Conservation (phyloP, 495 filamentous ascomycete genomes). For the Penicillium arizonense region DNA sequence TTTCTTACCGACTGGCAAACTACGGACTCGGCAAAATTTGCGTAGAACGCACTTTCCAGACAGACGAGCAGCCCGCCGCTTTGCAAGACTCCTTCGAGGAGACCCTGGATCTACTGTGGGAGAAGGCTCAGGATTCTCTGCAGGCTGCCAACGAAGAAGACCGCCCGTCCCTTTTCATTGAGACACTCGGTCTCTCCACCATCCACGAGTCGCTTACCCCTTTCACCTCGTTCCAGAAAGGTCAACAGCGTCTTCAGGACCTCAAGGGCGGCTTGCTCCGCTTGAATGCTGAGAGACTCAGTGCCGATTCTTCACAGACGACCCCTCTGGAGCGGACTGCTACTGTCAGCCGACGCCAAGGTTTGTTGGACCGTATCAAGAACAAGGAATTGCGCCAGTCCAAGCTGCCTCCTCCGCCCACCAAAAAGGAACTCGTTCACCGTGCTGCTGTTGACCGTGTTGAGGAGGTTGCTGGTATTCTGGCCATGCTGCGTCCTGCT, state of each 20-base stretch:
- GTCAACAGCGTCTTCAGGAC: slow-evolving; percentile 48
- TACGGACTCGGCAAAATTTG: slow-evolving; percentile 45
- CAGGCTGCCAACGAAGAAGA: slow-evolving; percentile 25
- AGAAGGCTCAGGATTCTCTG: slow-evolving; percentile 30
- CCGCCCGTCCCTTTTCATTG: slow-evolving; percentile 23
- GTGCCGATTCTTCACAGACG: slow-evolving; percentile 15
- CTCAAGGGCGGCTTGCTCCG: slow-evolving; percentile 42
- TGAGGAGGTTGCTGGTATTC: slow-evolving; percentile 41
- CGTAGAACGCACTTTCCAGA: slow-evolving; percentile 20
- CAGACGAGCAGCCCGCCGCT: slow-evolving; percentile 25
- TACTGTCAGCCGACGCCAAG: slow-evolving; percentile 35
- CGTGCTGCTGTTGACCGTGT: slow-evolving; percentile 38
- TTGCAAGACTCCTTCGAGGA: slow-evolving; percentile 41
- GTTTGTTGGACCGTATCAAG: slow-evolving; percentile 46
- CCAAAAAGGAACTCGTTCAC: slow-evolving; percentile 40
- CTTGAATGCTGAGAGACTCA: slow-evolving; percentile 37
- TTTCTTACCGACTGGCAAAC: slow-evolving; percentile 39
- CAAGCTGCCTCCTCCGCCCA: slow-evolving; percentile 42
- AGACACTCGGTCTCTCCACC: slow-evolving; percentile 31
- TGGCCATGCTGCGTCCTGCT: slow-evolving; percentile 38
- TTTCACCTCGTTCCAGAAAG: slow-evolving; percentile 41
- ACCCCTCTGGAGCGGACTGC: slow-evolving; percentile 25
- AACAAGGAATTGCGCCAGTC: slow-evolving; percentile 44
- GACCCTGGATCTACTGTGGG: slow-evolving; percentile 38
- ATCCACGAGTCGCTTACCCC: slow-evolving; percentile 46